Percentiles rank a stretch among this genome's conserved stretches.
phyloP scores from a whole-genome alignment of 352 stramenopile species.

The Pythium chondricola region DNA sequence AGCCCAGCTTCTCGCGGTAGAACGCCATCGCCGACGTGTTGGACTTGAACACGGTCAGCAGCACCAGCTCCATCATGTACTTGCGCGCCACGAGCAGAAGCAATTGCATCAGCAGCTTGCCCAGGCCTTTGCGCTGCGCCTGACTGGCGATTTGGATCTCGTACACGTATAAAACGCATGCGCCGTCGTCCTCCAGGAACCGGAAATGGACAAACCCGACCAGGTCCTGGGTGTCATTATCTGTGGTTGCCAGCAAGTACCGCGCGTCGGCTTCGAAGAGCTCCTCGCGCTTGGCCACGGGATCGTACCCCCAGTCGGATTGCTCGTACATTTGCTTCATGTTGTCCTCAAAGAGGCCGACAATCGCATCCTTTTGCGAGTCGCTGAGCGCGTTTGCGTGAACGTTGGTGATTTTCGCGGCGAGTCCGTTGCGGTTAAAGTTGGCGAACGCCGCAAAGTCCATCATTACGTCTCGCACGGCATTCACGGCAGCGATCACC shows the following conservation, averaged over 20 bases:
- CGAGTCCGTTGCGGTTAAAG: conserved; percentile 46
- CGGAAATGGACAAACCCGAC: conserved; percentile 90
- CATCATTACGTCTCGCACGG: conserved; percentile 42
- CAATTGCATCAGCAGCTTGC: conserved; percentile 90
- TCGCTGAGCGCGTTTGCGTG: conserved; percentile 33
- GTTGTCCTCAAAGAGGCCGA: conserved; percentile 86
- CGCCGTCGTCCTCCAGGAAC: conserved; percentile 90
- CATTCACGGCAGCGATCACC: conserved; percentile 45
- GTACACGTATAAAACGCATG: conserved; percentile 90
- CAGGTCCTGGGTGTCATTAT: conserved; percentile 21
- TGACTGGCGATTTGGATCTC: conserved; percentile 85
- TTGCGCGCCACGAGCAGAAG: conserved; percentile 75
- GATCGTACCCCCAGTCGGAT: conserved; percentile 89
- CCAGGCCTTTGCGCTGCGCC: conserved; percentile 72
- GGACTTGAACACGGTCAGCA: conserved; percentile 93
- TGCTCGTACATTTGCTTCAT: conserved; percentile 88
- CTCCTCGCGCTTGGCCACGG: conserved; percentile 74
- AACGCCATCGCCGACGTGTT: conserved; percentile 87
- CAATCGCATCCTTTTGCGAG: conserved; percentile 28
- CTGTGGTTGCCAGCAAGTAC: conserved; percentile 63
- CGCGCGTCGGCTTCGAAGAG: conserved; percentile 81
- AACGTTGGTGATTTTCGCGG: conserved; percentile 33
- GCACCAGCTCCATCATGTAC: conserved; percentile 83
- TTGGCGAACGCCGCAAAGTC: conserved; percentile 53
- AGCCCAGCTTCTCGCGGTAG: conserved; percentile 84